Conservation (phyloP, 495 filamentous ascomycete species). For the Emericellopsis terricola region DNA sequence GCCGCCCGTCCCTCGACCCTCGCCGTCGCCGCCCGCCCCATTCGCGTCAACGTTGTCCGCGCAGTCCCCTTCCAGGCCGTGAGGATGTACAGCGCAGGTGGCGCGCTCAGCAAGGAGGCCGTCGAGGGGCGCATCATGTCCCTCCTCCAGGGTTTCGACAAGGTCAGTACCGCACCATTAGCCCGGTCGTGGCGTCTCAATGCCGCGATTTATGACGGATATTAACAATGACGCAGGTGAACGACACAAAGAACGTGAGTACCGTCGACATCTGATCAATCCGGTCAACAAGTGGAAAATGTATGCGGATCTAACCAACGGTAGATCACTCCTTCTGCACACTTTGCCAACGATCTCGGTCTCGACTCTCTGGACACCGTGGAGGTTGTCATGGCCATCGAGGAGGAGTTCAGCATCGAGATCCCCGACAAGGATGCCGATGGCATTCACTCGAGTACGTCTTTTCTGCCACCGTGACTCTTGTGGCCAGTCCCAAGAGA, state of each 20-base stretch:
- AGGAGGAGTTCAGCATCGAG: constrained; percentile 99
- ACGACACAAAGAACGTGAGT: constrained; percentile 58
- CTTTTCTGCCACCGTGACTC: too few species aligned
- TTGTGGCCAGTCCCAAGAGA: too few species aligned
- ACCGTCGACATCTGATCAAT: too few species aligned
- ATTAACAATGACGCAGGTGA: too few species aligned
- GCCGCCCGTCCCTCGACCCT: constrained; percentile 28
- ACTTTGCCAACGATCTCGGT: constrained; percentile 92
- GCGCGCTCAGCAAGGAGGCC: constrained; percentile 59
- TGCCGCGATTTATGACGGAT: too few species aligned
- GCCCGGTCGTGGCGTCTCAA: too few species aligned
- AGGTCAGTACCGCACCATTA: too few species aligned
- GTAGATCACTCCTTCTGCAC: constrained; percentile 61
- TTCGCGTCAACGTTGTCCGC: constrained; percentile 37
- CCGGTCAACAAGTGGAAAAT: too few species aligned
- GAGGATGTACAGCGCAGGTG: constrained; percentile 72
- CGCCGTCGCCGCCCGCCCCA: constrained; percentile 16
- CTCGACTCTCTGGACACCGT: constrained; percentile 95
- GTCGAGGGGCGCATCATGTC: constrained; percentile 86
- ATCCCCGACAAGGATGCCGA: constrained; percentile 99
- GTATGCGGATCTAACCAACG: too few species aligned
- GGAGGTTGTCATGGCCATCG: constrained; percentile 99
- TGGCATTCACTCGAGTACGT: constrained; percentile 85
- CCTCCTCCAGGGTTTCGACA: constrained; percentile 88
- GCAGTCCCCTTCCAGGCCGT: constrained; percentile 39